Percentiles rank a stretch among this genome's conserved stretches.
Conservation (phyloP, 2,329 filamentous ascomycete species). For the Botryotinia calthae region DNA sequence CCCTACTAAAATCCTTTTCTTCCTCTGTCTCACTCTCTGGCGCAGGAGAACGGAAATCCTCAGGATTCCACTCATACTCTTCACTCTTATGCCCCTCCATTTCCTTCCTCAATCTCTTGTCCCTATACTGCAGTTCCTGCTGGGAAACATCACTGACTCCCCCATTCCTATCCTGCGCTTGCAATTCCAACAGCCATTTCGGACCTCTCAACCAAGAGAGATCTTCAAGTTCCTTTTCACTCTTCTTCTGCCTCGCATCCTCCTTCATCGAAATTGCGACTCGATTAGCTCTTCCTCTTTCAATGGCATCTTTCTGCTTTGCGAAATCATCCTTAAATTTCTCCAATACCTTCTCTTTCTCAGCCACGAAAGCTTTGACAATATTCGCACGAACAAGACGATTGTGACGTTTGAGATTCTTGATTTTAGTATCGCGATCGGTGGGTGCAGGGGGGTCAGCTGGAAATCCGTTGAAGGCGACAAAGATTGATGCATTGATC, state of each 20-base stretch:
- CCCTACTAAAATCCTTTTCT: slow-evolving; percentile 17
- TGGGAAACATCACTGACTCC: slow-evolving; percentile 21
- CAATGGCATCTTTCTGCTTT: background rate
- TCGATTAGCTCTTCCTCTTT: background rate
- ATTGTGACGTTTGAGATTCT: slow-evolving; percentile 30
- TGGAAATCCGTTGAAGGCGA: slow-evolving; percentile 29
- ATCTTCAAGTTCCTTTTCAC: background rate
- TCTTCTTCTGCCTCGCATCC: background rate
- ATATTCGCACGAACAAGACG: slow-evolving; percentile 30
- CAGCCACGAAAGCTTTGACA: slow-evolving; percentile 20
- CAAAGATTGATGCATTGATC: slow-evolving; percentile 30
- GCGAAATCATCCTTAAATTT: background rate
- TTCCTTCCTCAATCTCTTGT: background rate
- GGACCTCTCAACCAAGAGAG: background rate
- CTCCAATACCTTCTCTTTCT: slow-evolving; percentile 16
- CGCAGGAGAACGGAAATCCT: background rate
- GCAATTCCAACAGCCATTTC: slow-evolving; percentile 1
- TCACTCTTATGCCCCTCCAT: slow-evolving; percentile 3
- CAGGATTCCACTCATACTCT: slow-evolving; percentile 23
- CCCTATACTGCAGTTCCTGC: slow-evolving; percentile 23
- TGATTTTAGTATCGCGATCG: slow-evolving; percentile 23
- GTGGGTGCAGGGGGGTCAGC: slow-evolving; percentile 2
- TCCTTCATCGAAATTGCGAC: background rate
- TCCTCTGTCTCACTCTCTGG: background rate
- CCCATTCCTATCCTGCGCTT: background rate